Conservation (phyloP, 768 basidiomycete genomes). For the Boletus vermiculosoides region DNA sequence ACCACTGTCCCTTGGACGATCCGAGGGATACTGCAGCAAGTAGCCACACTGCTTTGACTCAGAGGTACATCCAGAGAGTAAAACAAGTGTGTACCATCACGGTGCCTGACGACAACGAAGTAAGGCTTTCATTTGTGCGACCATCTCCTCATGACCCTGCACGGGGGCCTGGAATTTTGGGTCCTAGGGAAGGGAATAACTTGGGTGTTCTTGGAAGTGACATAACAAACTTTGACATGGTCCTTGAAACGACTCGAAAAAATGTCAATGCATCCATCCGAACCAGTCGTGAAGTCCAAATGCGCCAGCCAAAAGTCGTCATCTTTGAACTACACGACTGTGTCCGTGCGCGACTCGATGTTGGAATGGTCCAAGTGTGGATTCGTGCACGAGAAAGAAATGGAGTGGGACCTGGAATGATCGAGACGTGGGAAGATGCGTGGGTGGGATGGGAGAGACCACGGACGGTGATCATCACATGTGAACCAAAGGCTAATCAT, state of each 20-base stretch:
- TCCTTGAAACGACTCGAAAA: background rate
- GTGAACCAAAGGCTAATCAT: background rate
- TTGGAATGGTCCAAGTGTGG: background rate
- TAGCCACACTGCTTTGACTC: background rate
- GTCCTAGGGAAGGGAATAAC: background rate
- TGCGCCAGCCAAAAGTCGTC: background rate
- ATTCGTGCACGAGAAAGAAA: background rate
- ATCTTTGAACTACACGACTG: background rate
- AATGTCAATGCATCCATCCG: background rate
- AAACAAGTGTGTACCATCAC: background rate
- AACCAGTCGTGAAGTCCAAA: background rate
- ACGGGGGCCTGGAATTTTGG: background rate
- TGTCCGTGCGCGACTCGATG: background rate
- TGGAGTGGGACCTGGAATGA: background rate
- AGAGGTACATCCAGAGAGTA: background rate
- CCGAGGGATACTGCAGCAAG: background rate
- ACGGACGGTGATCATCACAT: background rate
- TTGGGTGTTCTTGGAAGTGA: background rate
- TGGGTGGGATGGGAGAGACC: background rate
- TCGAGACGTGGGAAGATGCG: background rate
- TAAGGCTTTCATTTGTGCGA: background rate
- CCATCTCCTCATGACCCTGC: background rate
- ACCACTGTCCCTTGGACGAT: background rate
- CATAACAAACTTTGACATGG: background rate
- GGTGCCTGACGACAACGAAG: background rate